Evolutionary conservation across 768 basidiomycete species (phyloP).

Genomic region (Suillus weaverae): DNA sequence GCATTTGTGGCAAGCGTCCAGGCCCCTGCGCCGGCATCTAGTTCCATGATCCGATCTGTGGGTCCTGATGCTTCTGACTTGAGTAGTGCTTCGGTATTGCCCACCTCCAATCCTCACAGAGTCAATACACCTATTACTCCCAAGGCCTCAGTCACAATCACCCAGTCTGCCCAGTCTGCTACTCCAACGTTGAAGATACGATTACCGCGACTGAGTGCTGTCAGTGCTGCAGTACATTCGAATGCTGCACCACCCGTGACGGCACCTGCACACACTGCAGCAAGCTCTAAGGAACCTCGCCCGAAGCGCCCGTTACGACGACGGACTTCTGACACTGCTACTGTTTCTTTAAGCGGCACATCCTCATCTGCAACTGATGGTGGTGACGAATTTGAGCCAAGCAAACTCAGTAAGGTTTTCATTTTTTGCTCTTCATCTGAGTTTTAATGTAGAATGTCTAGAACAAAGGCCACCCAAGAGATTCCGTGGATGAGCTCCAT

Average conservation of each 20-base stretch:
- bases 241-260: conserved; percentile 17
- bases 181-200: conserved; percentile 37
- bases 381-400: conserved; percentile 25
- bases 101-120: background rate
- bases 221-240: conserved; percentile 27
- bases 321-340: conserved; percentile 24
- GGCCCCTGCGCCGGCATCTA: conserved; percentile 18
- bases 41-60: background rate
- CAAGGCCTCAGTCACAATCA: conserved; percentile 36
- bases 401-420: conserved; percentile 29
- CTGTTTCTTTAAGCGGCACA: conserved; percentile 32
- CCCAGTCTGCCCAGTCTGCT: conserved; percentile 31
- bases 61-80: conserved; percentile 3
- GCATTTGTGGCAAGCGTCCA: conserved; percentile 4
- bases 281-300: conserved; percentile 25
- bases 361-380: conserved; percentile 32
- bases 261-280: conserved; percentile 25
- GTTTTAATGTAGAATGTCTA: background rate
- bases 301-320: conserved; percentile 28
- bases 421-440: background rate
- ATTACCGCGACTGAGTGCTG: conserved; percentile 31
- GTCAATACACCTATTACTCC: conserved; percentile 28
- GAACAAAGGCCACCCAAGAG: background rate
- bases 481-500: background rate
- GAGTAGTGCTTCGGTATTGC: background rate